Base-by-base conservation (phyloP, 148 eudicot genomes). In the Diospyros lotus region DNA sequence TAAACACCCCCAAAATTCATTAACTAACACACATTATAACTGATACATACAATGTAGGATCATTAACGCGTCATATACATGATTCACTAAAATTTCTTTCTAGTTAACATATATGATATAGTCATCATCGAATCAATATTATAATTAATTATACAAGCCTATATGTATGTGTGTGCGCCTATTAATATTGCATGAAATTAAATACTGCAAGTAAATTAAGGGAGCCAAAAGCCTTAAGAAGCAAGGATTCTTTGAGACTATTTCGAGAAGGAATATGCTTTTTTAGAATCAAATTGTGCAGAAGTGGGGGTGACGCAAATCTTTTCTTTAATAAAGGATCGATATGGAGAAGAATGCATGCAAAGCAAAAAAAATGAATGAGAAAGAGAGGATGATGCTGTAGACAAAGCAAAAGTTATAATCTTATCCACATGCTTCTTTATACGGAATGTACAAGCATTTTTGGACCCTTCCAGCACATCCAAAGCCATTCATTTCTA, bases 341-440 rank as follows among this genome's bases (percentile, higher is more conserved):
- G 28, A 28, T 48, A 73, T 71, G 39, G 56, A 28, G 71, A 75
- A 28, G 52, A 48, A 48, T 48, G 52, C 52, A 28, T 59, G 64
- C 65, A 75, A 11, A 51, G 10, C 10, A 17, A 5, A 9, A 10
- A 6, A 8, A 18, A 75, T 46, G 17, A 11, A 44, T 15, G 69
- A 13, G 51, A 66, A 71, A 60, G 58, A 45, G n/a, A 60, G 39
- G 58, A 71, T 70, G 79, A 76, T 70, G 56, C 46, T 61, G 54
- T 38, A 40, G 54, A 38, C 43, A 48, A 52, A 64, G 66, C 42
- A 80, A 75, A 77, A 62, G 77, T 72, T 41, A 10, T 69, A 40
- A 76, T 72, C 83, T 80, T 80, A 80, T 80, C 83, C 65, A 72
- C 46, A 60, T 50, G 55, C 44, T 51, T 13, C 83, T 80, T 80